Conservation (phyloP, 768 basidiomycete species). For the Boletus eberwhitei region DNA sequence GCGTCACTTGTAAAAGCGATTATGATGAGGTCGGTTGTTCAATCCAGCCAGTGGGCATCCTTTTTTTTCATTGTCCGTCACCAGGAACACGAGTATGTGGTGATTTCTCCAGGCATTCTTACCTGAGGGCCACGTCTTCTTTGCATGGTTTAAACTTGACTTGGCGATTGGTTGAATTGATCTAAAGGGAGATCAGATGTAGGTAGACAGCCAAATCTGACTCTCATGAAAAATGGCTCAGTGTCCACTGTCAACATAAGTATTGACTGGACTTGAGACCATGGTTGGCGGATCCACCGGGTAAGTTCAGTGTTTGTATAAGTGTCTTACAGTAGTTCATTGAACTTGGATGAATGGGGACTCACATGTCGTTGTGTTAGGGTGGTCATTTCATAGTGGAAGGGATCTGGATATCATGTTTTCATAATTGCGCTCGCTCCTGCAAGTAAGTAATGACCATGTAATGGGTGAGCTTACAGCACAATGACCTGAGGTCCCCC, state of each 20-base stretch:
- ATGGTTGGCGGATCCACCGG: neutral
- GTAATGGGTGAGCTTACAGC: neutral
- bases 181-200: neutral
- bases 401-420: neutral
- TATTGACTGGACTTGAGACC: neutral
- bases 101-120: neutral
- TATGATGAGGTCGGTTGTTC: slow-evolving; percentile 46
- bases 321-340: neutral
- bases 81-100: no score
- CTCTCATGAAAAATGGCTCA: neutral
- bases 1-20: slow-evolving; percentile 36
- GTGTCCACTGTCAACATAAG: neutral
- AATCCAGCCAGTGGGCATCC: slow-evolving; percentile 42
- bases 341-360: no score
- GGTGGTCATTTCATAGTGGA: neutral
- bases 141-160: neutral
- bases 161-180: neutral
- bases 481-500: no score
- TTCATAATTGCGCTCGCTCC: neutral
- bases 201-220: neutral
- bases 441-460: neutral
- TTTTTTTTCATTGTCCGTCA: neutral
- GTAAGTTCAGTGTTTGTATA: neutral
- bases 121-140: neutral
- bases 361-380: neutral